A percentile compares a stretch with the other conserved stretches of the same genome.
phyloP scores from a whole-genome alignment of 306 rosid genomes.

The Macrotyloma uniflorum region DNA sequence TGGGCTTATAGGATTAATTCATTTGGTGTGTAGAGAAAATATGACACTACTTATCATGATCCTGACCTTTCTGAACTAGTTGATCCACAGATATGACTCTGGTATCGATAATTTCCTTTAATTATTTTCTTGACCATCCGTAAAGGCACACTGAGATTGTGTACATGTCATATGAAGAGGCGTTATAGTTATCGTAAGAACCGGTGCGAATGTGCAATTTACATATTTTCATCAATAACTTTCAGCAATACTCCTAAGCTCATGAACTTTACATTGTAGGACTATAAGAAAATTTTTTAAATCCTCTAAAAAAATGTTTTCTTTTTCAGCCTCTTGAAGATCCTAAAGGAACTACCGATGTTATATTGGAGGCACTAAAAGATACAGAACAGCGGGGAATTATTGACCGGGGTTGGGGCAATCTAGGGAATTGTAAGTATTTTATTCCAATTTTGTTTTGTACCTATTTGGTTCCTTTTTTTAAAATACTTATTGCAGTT shows the following conservation, averaged over 20 bases:
- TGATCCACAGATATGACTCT: not conserved
- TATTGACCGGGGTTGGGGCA: slow-evolving; percentile 95
- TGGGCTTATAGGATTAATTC: not conserved
- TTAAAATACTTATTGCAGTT: not conserved
- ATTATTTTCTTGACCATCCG: slow-evolving; percentile 7
- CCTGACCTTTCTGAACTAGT: not conserved
- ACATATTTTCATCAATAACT: not conserved
- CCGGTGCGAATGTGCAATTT: not conserved
- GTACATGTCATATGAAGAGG: not conserved
- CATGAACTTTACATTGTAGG: slow-evolving; percentile 16
- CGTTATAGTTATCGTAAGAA: not conserved
- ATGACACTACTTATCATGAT: not conserved
- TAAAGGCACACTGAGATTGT: not conserved
- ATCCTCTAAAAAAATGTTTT: slow-evolving; percentile 32
- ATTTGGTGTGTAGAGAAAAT: not conserved
- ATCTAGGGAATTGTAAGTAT: slow-evolving; percentile 79
- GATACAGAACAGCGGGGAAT: slow-evolving; percentile 86
- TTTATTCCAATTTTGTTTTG: slow-evolving; percentile 18
- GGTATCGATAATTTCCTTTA: not conserved
- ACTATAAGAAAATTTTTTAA: not conserved
- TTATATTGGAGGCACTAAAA: slow-evolving; percentile 84
- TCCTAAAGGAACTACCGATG: slow-evolving; percentile 64
- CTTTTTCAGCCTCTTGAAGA: slow-evolving; percentile 85
- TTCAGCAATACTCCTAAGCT: slow-evolving; percentile 15
- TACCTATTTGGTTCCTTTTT: not conserved